These are phyloP conservation scores for Rusavskia elegans DNA, from an alignment of 495 filamentous ascomycete genomes.

Conservation along the genomic window DNA sequence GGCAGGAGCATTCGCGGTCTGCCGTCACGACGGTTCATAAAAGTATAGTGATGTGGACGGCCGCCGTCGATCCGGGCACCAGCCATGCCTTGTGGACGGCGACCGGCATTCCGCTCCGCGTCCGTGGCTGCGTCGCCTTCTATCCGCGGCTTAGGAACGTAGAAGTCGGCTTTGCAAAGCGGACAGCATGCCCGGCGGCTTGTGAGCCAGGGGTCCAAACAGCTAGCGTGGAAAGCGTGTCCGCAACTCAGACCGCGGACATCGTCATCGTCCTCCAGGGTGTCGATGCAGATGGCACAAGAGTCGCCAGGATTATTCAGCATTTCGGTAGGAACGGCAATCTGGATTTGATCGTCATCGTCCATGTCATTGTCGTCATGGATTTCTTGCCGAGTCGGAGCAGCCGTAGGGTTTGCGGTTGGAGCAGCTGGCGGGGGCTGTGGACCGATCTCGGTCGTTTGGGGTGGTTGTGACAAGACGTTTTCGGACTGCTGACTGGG, in stretches of 20 bases:
- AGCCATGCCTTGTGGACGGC: slow-evolving; percentile 10
- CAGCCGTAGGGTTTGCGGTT: background rate
- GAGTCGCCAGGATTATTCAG: slow-evolving; percentile 80
- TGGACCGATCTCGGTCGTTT: background rate
- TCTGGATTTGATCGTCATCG: slow-evolving; percentile 73
- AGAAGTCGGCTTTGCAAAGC: slow-evolving; percentile 94
- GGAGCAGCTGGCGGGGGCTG: background rate
- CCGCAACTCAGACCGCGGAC: slow-evolving; percentile 86
- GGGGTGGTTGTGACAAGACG: background rate
- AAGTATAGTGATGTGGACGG: slow-evolving; percentile 15
- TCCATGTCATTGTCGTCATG: slow-evolving; percentile 54
- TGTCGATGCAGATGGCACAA: slow-evolving; percentile 93
- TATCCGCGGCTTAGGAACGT: slow-evolving; percentile 66
- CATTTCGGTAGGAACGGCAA: slow-evolving; percentile 66
- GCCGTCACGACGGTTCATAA: slow-evolving; percentile 13
- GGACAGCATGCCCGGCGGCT: slow-evolving; percentile 87
- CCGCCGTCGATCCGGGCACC: slow-evolving; percentile 11
- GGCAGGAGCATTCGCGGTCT: slow-evolving; percentile 15
- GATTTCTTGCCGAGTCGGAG: slow-evolving; percentile 13
- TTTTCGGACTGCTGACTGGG: too few species aligned
- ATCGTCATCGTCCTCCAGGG: slow-evolving; percentile 86
- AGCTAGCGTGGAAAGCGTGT: slow-evolving; percentile 89
- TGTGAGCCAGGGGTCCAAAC: slow-evolving; percentile 93
- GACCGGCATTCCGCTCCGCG: slow-evolving; percentile 16
- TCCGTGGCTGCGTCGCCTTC: slow-evolving; percentile 28